These are phyloP conservation scores for Ceratocystis harringtonii DNA, from an alignment of 2,329 filamentous ascomycete genomes.

Conservation along the genomic window DNA sequence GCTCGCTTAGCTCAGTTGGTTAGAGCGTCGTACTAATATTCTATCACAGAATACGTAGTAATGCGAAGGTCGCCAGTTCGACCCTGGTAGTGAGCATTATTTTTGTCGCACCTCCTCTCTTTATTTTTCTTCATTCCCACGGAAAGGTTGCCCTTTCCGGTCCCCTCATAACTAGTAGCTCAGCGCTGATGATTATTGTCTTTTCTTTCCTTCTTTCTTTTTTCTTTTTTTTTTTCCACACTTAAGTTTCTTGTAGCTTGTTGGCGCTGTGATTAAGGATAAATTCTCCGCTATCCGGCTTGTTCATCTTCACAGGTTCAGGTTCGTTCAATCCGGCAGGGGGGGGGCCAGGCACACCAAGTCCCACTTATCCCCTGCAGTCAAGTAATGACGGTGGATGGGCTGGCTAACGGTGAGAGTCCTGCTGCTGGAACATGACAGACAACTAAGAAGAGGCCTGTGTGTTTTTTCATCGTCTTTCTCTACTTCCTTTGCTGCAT, in stretches of 20 bases:
- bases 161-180: no score
- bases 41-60: no score
- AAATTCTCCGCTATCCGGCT: not conserved
- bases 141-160: no score
- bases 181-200: no score
- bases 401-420: conserved; percentile 1
- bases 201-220: no score
- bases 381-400: not conserved
- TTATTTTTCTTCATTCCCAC: no score
- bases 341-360: not conserved
- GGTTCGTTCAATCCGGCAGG: not conserved
- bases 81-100: no score
- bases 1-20: no score
- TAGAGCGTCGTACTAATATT: no score
- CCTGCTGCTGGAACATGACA: not conserved
- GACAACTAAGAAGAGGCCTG: not conserved
- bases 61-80: no score
- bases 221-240: not conserved
- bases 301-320: not conserved
- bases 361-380: not conserved
- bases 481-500: not conserved
- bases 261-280: not conserved
- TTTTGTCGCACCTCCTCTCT: no score
- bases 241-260: not conserved
- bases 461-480: not conserved